Percentiles rank a stretch among this genome's conserved stretches.
Evolutionary conservation across 176 grass and related monocot genomes (phyloP).

Genomic region (Oryza rufipogon): DNA sequence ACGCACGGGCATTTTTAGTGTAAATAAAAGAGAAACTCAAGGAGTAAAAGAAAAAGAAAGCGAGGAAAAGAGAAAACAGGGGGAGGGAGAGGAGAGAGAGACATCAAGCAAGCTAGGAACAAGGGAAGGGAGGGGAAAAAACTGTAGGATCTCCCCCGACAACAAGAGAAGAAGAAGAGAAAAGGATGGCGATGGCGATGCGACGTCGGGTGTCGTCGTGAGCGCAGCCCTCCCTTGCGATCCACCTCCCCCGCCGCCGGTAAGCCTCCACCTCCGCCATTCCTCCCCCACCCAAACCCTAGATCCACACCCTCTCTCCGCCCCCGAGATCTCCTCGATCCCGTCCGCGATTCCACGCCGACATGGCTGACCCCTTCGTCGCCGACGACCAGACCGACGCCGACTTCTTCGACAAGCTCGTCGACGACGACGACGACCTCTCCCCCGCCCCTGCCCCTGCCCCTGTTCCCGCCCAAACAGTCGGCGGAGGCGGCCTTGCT

Average conservation of each 20-base stretch:
- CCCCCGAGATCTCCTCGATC: constrained; percentile 41
- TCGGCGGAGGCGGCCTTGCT: constrained; percentile 30
- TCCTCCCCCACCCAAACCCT: constrained; percentile 12
- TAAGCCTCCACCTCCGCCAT: constrained; percentile 17
- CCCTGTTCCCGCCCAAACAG: constrained; percentile 13
- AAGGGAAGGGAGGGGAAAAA: no score
- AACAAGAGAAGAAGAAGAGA: neutral
- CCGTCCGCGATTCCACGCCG: neutral
- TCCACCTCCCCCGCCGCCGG: constrained; percentile 16
- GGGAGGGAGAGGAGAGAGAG: neutral
- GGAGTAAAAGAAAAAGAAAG: neutral
- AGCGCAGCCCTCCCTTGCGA: constrained; percentile 2
- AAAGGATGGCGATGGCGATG: neutral
- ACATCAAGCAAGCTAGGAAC: no score
- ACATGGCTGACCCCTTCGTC: constrained; percentile 50
- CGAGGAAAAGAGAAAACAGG: neutral
- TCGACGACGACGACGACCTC: constrained; percentile 53
- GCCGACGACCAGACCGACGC: constrained; percentile 80
- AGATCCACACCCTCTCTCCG: constrained; percentile 43
- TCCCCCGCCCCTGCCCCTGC: neutral
- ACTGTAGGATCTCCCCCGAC: no score
- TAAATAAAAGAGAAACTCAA: neutral
- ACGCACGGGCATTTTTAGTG: no score
- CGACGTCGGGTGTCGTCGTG: constrained; percentile 50
- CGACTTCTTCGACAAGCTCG: constrained; percentile 97